Evolutionary conservation across 1,284 basidiomycete genomes (phyloP).

Genomic region (Pseudozyma tsukubaensis): DNA sequence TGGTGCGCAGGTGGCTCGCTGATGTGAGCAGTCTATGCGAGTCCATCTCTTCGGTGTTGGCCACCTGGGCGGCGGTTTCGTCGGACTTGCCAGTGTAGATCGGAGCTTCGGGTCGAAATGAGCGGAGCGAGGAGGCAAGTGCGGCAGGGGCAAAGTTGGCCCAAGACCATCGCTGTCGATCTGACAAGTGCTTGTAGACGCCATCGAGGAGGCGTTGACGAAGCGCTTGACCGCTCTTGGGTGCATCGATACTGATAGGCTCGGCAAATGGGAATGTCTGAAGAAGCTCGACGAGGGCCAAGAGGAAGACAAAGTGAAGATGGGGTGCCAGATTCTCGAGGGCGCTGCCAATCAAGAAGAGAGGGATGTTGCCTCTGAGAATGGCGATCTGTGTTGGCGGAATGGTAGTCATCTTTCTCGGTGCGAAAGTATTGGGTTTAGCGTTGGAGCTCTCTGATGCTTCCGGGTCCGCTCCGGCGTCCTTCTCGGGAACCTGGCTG

Average conservation of each 20-base stretch:
- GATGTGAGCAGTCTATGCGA: conserved; percentile 38
- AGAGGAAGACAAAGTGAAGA: conserved; percentile 52
- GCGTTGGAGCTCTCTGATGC: conserved; percentile 9
- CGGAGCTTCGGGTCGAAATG: conserved; percentile 21
- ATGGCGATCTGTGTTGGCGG: conserved; percentile 56
- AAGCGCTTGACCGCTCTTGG: conserved; percentile 43
- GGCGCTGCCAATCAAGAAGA: conserved; percentile 52
- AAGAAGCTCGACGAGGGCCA: conserved; percentile 51
- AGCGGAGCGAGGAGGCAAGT: conserved; percentile 21
- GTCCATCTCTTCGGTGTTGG: conserved; percentile 44
- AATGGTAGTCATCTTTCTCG: conserved; percentile 31
- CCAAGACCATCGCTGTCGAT: conserved; percentile 37
- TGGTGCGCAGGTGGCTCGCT: conserved; percentile 40
- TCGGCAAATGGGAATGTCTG: conserved; percentile 59
- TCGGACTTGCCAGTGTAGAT: conserved; percentile 30
- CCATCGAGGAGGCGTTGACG: conserved; percentile 44
- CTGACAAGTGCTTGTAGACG: conserved; percentile 40
- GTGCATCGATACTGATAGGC: conserved; percentile 26
- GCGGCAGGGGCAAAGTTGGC: conserved; percentile 39
- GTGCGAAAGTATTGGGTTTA: conserved; percentile 36
- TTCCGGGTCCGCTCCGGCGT: conserved; percentile 30
- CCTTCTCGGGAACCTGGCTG: conserved; percentile 39
- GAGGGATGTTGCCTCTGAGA: conserved; percentile 55
- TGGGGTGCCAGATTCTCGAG: conserved; percentile 45
- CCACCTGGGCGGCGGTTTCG: conserved; percentile 26